Base-by-base conservation (phyloP, 352 stramenopile genomes). In the Elongisporangium prolatum region DNA sequence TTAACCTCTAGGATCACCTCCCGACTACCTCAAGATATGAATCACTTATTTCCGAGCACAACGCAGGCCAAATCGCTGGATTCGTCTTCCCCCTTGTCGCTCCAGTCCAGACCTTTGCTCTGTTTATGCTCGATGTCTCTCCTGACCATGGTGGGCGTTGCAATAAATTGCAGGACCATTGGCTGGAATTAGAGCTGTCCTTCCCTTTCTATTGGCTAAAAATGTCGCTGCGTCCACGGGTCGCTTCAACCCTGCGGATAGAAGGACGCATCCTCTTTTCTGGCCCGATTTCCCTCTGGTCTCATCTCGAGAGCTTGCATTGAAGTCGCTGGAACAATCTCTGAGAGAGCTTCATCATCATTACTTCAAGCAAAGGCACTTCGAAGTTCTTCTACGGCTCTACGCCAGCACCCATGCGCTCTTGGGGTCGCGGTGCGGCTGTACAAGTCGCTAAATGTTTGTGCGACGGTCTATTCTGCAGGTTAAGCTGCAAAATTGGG, bases 261-360 rank as follows among this genome's bases (percentile, higher is more conserved):
- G 34, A 44, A 44, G 34, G 34, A 17, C 34, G 34, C 34, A 44
- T 44, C 34, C 34, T 44, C 34, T 44, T 44, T 44, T 44, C 34
- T 44, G 34, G 34, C 34, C 34, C 14, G 34, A 44, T 44, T 44
- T 44, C 34, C 34, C 34, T 44, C 34, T 44, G 34, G 34, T 44
- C 34, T 44, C 34, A 44, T 44, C 34, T 44, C 34, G 34, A 44
- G 34, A 44, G 34, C 34, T n/a, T 44, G 34, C 34, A 44, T 44
- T 44, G 34, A 44, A 44, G 34, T 44, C 34, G 34, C 34, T 44
- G 28, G 13, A 57, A 28, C 22, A 57, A 16, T 50, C 24, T 24
- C 47, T 20, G 21, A 57, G 20, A 57, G n/a, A 24, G 21, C 48
- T 51, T 22, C 48, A 22, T 51, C 16, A 51, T 51, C 48, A 21